Percentiles rank a stretch among this genome's conserved stretches.
Evolutionary conservation across 1,139 yeast genomes (phyloP).

Genomic region (Taphrina wiesneri): DNA sequence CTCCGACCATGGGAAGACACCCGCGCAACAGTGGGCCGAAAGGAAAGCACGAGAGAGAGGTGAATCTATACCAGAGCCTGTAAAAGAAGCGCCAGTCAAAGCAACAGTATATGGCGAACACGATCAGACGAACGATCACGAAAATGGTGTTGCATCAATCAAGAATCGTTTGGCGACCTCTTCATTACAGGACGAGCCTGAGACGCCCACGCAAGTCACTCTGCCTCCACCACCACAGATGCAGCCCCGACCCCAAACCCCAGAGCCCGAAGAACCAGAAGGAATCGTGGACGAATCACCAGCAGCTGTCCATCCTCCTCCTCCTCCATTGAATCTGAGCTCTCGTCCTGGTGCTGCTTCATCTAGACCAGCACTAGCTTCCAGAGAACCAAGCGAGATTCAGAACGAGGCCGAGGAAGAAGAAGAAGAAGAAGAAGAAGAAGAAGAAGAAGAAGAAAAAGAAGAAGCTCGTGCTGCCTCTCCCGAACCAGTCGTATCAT

Average conservation of each 20-base stretch:
- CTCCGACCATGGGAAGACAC: conserved; percentile 77
- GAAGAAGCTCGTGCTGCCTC: conserved; percentile 32
- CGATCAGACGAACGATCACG: conserved; percentile 23
- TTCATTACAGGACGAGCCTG: neutral
- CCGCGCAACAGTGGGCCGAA: conserved; percentile 96
- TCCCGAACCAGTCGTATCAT: conserved; percentile 27
- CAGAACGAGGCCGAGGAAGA: conserved; percentile 22
- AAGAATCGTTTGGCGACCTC: conserved; percentile 9
- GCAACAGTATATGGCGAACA: conserved; percentile 35
- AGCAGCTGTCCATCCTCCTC: neutral
- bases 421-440: conserved; percentile 30
- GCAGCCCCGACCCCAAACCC: conserved; percentile 1
- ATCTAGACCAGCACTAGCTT: conserved; percentile 30
- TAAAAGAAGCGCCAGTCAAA: conserved; percentile 37
- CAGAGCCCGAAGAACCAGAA: conserved; percentile 9
- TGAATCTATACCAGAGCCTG: conserved; percentile 16
- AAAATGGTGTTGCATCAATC: conserved; percentile 12
- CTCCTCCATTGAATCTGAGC: conserved; percentile 15
- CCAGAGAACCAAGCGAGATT: conserved; percentile 36
- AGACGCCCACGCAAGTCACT: neutral
- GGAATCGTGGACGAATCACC: neutral
- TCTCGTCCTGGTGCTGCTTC: conserved; percentile 23
- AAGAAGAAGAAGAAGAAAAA: conserved; percentile 32
- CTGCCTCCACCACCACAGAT: conserved; percentile 8
- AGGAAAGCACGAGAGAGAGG: conserved; percentile 38